Evolutionary conservation across 1,284 basidiomycete genomes (phyloP).

Genomic region (Rhodotorula mucilaginosa): DNA sequence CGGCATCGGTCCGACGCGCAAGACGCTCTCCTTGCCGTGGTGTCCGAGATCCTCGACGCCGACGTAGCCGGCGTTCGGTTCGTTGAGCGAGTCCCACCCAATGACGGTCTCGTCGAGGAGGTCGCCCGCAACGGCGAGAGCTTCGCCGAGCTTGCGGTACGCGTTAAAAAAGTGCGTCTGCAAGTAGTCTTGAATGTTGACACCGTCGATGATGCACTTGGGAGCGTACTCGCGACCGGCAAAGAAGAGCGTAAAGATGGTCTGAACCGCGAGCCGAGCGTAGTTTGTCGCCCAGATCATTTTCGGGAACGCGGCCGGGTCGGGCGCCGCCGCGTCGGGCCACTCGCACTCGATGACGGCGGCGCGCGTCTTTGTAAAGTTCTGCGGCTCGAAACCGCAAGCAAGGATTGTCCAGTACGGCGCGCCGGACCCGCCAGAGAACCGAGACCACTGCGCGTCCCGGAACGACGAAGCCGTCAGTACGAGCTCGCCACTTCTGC

Average conservation of each 20-base stretch:
- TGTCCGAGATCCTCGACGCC: slow-evolving; percentile 62
- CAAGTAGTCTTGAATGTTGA: slow-evolving; percentile 92
- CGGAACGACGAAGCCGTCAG: neutral
- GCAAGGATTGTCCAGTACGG: slow-evolving; percentile 92
- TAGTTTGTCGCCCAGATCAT: slow-evolving; percentile 99
- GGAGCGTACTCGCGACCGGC: slow-evolving; percentile 87
- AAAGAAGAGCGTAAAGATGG: slow-evolving; percentile 92
- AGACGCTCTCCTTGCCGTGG: slow-evolving; percentile 47
- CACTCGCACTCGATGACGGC: slow-evolving; percentile 89
- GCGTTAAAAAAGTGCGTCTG: slow-evolving; percentile 82
- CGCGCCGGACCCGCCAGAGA: slow-evolving; percentile 92
- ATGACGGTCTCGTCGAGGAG: slow-evolving; percentile 83
- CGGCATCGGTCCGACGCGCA: slow-evolving; percentile 75
- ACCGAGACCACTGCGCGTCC: slow-evolving; percentile 80
- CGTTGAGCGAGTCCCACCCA: slow-evolving; percentile 96
- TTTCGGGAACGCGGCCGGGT: slow-evolving; percentile 72
- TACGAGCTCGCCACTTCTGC: neutral
- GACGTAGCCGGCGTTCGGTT: slow-evolving; percentile 84
- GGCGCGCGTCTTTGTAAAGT: slow-evolving; percentile 78
- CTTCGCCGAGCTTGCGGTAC: slow-evolving; percentile 68
- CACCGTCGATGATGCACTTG: slow-evolving; percentile 82
- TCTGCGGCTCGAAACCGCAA: slow-evolving; percentile 82
- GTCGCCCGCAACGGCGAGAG: slow-evolving; percentile 67
- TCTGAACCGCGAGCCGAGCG: slow-evolving; percentile 79
- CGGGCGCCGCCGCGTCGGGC: slow-evolving; percentile 60